Base-by-base conservation (phyloP, 805 yeast species). In the Cyberlindnera petersonii region DNA sequence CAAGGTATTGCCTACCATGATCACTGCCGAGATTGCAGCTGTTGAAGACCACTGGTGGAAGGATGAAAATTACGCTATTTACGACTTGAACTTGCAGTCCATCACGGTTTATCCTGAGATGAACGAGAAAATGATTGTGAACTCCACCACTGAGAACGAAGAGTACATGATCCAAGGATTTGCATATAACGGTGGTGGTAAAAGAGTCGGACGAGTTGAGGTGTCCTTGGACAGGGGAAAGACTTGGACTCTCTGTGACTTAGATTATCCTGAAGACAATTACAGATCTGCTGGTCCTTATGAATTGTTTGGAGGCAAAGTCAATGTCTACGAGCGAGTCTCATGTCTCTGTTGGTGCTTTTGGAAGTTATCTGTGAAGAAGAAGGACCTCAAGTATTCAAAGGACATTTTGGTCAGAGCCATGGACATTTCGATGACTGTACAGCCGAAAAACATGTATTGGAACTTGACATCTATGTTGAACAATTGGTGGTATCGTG, bases 111-210 rank as follows among this genome's bases (percentile, higher is more conserved):
- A 48, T 24, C 68, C 68, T 4, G 56, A 55, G 24, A 57, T 58
- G 33, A 51, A 57, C 24, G 57, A 56, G 28, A 40, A 35, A 5
- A 18, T 61, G 24, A 18, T 47, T 3, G 23, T 52, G 13, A 33
- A 24, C 26, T 30, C 24, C 3, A 23, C 31, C 4, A 36, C 30
- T 8, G 36, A 36, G 15, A 44, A 44, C 3, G 54, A 49, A 5
- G 18, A 26, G 6, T 59, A 50, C 46, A 47, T 43, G n/a, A 40
- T 61, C 3, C 49, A 52, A 20, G 68, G 68, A 0, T 63, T 48
- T 48, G 65, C 64, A 0, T 63, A 62, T 40, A 62, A 59, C 43
- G 68, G 68, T 14, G 66, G 65, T 9, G 66, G 68, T 4, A 46
- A 57, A 19, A 44, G 58, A 17, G 50, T 63, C 5, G 64, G 66